A percentile compares a stretch with the other conserved stretches of the same genome.
These are phyloP conservation scores for Aspergillus affinis DNA, from an alignment of 495 filamentous ascomycete genomes.

Conservation along the genomic window DNA sequence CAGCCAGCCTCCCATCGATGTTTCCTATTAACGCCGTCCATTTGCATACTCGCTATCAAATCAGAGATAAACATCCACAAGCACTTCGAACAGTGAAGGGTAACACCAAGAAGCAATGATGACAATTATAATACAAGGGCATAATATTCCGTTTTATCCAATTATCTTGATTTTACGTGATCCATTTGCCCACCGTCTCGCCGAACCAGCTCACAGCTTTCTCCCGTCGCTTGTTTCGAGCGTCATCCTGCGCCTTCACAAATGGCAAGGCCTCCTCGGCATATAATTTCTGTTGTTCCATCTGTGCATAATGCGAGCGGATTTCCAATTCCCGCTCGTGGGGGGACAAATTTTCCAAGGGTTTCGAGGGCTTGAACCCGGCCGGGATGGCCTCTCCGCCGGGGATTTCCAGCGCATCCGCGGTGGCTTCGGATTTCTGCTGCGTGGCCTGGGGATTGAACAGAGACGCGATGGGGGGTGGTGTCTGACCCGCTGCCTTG, in stretches of 20 bases:
- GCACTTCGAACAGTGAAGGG: too few relatives aligned
- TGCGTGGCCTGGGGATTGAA: conserved; percentile 37
- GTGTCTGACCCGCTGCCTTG: conserved; percentile 55
- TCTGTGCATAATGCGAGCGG: conserved; percentile 58
- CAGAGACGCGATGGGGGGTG: conserved; percentile 39
- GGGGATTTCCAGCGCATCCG: conserved; percentile 31
- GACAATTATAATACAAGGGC: too few relatives aligned
- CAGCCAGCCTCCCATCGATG: not conserved
- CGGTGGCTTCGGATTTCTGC: conserved; percentile 5
- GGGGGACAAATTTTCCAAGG: conserved; percentile 57
- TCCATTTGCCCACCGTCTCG: conserved; percentile 48
- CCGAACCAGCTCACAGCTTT: conserved; percentile 58
- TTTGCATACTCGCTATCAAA: conserved; percentile 3
- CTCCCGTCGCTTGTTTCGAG: conserved; percentile 56
- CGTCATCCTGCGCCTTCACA: conserved; percentile 56
- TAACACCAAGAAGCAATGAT: too few relatives aligned
- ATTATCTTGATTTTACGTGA: conserved; percentile 24
- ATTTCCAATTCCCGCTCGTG: conserved; percentile 67
- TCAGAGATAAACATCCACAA: not conserved
- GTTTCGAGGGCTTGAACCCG: conserved; percentile 48
- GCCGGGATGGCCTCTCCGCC: conserved; percentile 36
- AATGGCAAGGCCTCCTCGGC: conserved; percentile 51
- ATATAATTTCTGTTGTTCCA: conserved; percentile 56
- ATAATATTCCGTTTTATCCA: not conserved
- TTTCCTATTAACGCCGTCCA: not conserved